Evolutionary conservation across 805 yeast genomes (phyloP), one percentile per base, ranked within the genome.

Genomic region (Saccharomyces eubayanus): DNA sequence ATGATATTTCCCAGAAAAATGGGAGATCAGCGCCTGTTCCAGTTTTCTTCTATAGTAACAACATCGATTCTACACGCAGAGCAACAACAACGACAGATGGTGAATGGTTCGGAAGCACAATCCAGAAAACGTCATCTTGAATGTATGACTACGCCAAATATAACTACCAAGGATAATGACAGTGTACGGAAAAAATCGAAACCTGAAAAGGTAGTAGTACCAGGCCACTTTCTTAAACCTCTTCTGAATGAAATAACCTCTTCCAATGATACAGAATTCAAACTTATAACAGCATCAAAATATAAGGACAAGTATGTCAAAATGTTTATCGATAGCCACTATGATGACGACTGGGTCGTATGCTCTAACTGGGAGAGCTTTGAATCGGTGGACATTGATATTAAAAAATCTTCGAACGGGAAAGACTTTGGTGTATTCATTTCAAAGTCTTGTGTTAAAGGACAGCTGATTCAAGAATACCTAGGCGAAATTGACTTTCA

Each of bases 401-500:
- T 46, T 5, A 46, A 24, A 31, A 11, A 54, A 51, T 30, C 28
- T 31, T 54, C 14, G 56, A 47, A 48, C 21, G 21, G 5, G 20
- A 36, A n/a, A 36, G 43, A 36, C 20, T n/a, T 36, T 1, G 90
- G 92, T 0, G 71, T 90, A 6, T 85, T 78, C 55, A 58, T 77
- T 2, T 69, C 67, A 2, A 63, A 67, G 24, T 30, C 50, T 1
- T 68, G 85, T 20, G 74, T 77, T 0, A 69, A 72, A 46, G 80
- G 77, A 20, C 76, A 81, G 0, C 72, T 80, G 3, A 68, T 89
- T 6, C 72, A 77, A 28, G 90, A 88, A 64, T 77, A 82, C 54
- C 67, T 82, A 6, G 98, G 98, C 6, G 91, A 86, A 59, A 68
- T 92, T 2, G 85, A 83, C 58, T 74, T 80, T 51, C 85, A 83